These are phyloP conservation scores for Trichoderma simmonsii DNA, from an alignment of 2,329 filamentous ascomycete genomes.

Conservation along the genomic window DNA sequence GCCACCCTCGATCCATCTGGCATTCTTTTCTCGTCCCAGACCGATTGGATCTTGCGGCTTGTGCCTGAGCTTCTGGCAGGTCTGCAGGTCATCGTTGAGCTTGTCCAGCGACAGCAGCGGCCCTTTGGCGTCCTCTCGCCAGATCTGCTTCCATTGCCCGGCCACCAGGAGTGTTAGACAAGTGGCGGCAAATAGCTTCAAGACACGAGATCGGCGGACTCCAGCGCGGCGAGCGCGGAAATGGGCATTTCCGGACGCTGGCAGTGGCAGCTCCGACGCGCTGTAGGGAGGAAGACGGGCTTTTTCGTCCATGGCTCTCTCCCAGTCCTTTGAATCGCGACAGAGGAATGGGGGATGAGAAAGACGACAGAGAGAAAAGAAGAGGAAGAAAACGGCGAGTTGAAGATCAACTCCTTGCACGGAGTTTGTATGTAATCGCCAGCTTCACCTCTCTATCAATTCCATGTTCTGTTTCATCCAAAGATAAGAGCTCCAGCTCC, in stretches of 20 bases:
- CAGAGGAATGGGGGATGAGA: neutral
- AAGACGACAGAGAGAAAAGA: neutral
- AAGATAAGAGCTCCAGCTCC: neutral
- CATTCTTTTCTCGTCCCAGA: slow-evolving; percentile 55
- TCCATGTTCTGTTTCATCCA: neutral
- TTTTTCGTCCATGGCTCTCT: slow-evolving; percentile 38
- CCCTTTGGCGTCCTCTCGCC: slow-evolving; percentile 25
- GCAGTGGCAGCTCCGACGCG: slow-evolving; percentile 30
- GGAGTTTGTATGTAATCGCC: neutral
- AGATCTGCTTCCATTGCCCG: slow-evolving; percentile 47
- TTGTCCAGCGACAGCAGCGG: slow-evolving; percentile 49
- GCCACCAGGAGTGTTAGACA: slow-evolving; percentile 52
- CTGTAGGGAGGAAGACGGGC: slow-evolving; percentile 45
- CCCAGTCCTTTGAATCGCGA: neutral
- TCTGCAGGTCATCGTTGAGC: slow-evolving; percentile 52
- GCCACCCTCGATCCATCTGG: slow-evolving; percentile 56
- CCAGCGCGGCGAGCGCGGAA: slow-evolving; percentile 26
- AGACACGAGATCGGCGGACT: slow-evolving; percentile 42
- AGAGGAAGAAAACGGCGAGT: neutral
- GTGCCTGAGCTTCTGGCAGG: slow-evolving; percentile 53
- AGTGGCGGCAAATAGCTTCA: slow-evolving; percentile 43
- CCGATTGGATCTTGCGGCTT: slow-evolving; percentile 56
- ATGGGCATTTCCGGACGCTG: slow-evolving; percentile 16
- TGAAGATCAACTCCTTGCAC: neutral
- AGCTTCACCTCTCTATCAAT: neutral